Conservation (phyloP, 148 eudicot genomes). For the Diospyros kaki region DNA sequence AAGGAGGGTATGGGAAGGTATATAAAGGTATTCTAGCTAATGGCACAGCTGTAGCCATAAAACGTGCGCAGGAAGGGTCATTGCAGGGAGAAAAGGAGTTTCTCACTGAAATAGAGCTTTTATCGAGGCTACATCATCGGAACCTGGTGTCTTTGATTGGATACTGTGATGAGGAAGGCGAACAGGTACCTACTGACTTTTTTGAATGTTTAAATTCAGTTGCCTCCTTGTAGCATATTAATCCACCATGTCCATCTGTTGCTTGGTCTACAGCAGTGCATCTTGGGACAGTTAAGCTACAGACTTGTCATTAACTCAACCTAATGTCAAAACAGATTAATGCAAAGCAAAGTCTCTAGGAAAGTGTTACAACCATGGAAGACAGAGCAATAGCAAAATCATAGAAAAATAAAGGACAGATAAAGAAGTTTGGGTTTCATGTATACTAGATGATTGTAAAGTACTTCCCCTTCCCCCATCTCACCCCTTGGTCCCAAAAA, state of each 20-base stretch:
- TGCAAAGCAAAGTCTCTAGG: not conserved
- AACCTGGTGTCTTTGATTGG: slow-evolving; percentile 72
- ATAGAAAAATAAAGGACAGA: not conserved
- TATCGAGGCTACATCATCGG: slow-evolving; percentile 77
- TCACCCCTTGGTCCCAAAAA: no score
- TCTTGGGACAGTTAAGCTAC: not conserved
- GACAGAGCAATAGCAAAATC: not conserved
- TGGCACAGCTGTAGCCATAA: slow-evolving; percentile 65
- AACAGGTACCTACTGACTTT: slow-evolving; percentile 49
- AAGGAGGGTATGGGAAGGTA: slow-evolving; percentile 91
- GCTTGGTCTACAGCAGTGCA: not conserved
- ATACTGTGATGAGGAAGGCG: slow-evolving; percentile 73
- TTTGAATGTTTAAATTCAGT: not conserved
- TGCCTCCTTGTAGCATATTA: not conserved
- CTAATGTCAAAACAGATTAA: not conserved
- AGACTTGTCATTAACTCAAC: no score
- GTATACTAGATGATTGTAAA: no score
- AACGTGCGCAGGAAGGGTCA: slow-evolving; percentile 80
- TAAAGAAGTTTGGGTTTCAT: no score
- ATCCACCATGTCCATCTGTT: not conserved
- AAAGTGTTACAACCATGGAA: not conserved
- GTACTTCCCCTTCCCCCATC: no score
- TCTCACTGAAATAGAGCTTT: slow-evolving; percentile 60
- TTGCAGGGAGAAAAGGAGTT: slow-evolving; percentile 78
- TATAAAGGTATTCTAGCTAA: slow-evolving; percentile 59